A percentile compares a stretch with the other conserved stretches of the same genome.
phyloP scores from a whole-genome alignment of 352 stramenopile genomes.

The Phytophthora ohioensis region DNA sequence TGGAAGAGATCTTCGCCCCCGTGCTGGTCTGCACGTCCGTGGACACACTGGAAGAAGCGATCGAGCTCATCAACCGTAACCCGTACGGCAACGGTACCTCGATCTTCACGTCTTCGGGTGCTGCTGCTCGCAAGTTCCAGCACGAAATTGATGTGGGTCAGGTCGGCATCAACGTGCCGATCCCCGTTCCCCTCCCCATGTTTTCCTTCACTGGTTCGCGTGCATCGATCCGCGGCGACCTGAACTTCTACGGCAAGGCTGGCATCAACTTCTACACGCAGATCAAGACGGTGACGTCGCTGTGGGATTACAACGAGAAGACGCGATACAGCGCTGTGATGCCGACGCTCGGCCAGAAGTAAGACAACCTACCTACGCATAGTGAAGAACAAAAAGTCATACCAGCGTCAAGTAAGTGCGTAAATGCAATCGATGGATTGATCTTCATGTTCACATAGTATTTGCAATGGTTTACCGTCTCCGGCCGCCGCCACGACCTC shows the following conservation, averaged over 20 bases:
- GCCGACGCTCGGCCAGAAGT: slow-evolving; percentile 89
- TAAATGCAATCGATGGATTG: slow-evolving; percentile 20
- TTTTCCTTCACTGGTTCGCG: slow-evolving; percentile 98
- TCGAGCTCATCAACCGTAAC: slow-evolving; percentile 96
- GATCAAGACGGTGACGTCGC: slow-evolving; percentile 97
- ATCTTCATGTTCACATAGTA: slow-evolving; percentile 19
- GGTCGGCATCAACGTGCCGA: slow-evolving; percentile 97
- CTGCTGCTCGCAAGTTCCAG: slow-evolving; percentile 96
- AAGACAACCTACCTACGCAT: slow-evolving; percentile 16
- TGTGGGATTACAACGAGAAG: slow-evolving; percentile 94
- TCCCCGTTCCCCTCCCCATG: slow-evolving; percentile 97
- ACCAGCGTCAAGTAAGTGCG: slow-evolving; percentile 17
- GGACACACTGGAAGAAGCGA: slow-evolving; percentile 96
- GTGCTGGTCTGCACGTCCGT: slow-evolving; percentile 93
- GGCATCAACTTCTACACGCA: slow-evolving; percentile 98
- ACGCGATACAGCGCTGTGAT: slow-evolving; percentile 93
- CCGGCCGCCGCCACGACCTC: slow-evolving; percentile 50
- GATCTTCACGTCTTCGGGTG: slow-evolving; percentile 96
- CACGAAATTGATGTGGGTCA: slow-evolving; percentile 97
- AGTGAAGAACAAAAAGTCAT: slow-evolving; percentile 20
- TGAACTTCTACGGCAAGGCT: slow-evolving; percentile 98
- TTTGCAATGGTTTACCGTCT: slow-evolving; percentile 27
- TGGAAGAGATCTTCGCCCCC: slow-evolving; percentile 98
- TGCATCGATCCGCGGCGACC: slow-evolving; percentile 94
- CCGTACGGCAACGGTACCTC: slow-evolving; percentile 97